Conservation (phyloP, 768 basidiomycete species). For the Mycena epipterygia region DNA sequence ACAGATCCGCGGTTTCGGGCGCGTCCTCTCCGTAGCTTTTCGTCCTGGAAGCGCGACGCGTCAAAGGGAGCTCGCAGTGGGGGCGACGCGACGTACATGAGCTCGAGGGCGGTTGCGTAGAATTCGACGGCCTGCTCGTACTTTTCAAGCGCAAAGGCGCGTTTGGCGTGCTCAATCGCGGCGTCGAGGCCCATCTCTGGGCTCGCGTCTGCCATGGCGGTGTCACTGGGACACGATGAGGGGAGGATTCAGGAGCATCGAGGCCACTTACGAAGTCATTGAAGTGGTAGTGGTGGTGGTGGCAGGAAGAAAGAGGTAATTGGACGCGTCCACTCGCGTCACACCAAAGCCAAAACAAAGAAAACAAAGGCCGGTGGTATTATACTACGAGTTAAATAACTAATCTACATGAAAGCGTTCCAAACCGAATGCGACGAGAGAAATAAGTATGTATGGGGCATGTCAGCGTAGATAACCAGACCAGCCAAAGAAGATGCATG, state of each 20-base stretch:
- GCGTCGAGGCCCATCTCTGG: conserved; percentile 60
- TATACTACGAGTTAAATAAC: conserved; percentile 26
- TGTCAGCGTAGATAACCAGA: neutral
- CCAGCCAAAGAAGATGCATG: neutral
- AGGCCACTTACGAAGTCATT: neutral
- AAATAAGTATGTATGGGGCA: conserved; percentile 20
- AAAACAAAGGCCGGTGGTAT: conserved; percentile 11
- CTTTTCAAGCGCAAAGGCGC: conserved; percentile 89
- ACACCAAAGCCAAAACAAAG: conserved; percentile 16
- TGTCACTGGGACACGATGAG: conserved; percentile 16
- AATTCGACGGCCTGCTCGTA: conserved; percentile 89
- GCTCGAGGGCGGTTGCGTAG: conserved; percentile 88
- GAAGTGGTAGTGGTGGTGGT: conserved; percentile 18
- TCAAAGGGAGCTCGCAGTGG: conserved; percentile 25
- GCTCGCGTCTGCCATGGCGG: conserved; percentile 44
- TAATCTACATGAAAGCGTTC: conserved; percentile 19
- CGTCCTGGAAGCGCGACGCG: conserved; percentile 64
- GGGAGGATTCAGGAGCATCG: conserved; percentile 2
- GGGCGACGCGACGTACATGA: conserved; percentile 72
- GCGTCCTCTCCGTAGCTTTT: conserved; percentile 83
- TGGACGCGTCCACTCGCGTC: conserved; percentile 22
- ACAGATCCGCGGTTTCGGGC: conserved; percentile 87
- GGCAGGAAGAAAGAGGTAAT: conserved; percentile 24
- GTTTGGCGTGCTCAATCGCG: conserved; percentile 83
- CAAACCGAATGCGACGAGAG: neutral